Evolutionary conservation across 202 grass and related monocot species (phyloP), one percentile per base, ranked within the genome.

Genomic region (Hordeum pubiflorum): DNA sequence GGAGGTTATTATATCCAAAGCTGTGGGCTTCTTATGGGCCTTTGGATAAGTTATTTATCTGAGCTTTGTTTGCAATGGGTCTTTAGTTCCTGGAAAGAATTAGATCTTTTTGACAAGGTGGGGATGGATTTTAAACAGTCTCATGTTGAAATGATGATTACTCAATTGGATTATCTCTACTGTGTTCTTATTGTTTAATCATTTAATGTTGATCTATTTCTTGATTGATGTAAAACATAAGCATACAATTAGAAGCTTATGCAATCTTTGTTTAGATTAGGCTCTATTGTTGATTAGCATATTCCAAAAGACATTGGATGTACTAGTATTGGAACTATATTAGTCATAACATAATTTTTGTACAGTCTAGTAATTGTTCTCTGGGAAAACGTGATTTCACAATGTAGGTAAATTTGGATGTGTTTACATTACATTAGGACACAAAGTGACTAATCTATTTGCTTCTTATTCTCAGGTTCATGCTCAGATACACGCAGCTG

Each of bases 401-500:
- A 10, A 4, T 36, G 6, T 61, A 61, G 12, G n/a, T 40, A 46
- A 74, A 60, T 48, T 24, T 13, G 23, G 37, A 26, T 33, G 15
- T 62, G 20, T 37, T 58, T 74, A 63, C 39, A 7, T 58, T 74
- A 63, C 39, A 10, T 43, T 65, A 3, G 31, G 17, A 76, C 44
- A 63, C 46, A n/a, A 48, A 37, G 59, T 84, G n/a, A 72, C 20
- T 76, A 32, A 66, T 44, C 10, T 10, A 13, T 66, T 59, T 29
- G 17, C 55, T 74, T 72, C 32, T 69, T 20, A 75, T 85, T 37
- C 75, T 91, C 44, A 99, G 96, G 96, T 99, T 50, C 82, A 77
- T 88, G 87, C 82, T 64, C 80, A 76, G 78, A 85, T 99, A 69
- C 89, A 81, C 75, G 59, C 88, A 79, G 89, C 90, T 85, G 92